Conservation (phyloP, 176 grass and related monocot genomes). For the Phoenix dactylifera region DNA sequence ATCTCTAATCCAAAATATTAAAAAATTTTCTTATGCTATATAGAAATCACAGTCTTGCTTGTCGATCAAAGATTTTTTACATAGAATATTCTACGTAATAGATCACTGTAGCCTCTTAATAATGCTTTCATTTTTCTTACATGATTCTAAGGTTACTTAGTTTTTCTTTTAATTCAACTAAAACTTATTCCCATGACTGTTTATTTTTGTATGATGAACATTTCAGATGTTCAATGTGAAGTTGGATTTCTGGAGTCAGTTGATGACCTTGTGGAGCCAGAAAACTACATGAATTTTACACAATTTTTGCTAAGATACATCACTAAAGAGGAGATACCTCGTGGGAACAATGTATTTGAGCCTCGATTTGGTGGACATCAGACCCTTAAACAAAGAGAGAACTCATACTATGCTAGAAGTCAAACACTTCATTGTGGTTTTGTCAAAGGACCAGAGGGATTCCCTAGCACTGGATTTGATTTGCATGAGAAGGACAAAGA, state of each 20-base stretch:
- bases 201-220: conserved; percentile 19
- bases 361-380: conserved; percentile 69
- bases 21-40: no score
- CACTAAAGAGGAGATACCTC: conserved; percentile 22
- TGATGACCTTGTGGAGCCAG: conserved; percentile 52
- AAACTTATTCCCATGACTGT: background rate
- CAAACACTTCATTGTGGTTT: conserved; percentile 92
- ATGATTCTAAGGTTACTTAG: background rate
- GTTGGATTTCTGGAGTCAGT: conserved; percentile 51
- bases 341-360: conserved; percentile 14
- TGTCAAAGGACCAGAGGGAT: conserved; percentile 37
- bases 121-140: background rate
- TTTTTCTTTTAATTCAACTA: background rate
- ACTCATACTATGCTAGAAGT: conserved; percentile 51
- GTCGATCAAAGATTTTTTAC: no score
- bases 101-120: no score
- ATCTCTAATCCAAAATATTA: no score
- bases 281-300: conserved; percentile 52
- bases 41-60: no score
- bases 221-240: conserved; percentile 69
- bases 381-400: conserved; percentile 57
- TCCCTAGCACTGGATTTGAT: conserved; percentile 50
- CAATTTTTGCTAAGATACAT: conserved; percentile 61
- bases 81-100: no score
- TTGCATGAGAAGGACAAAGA: conserved; percentile 57